phyloP scores from a whole-genome alignment of 148 eudicot species.

The Talinum fruticosum region DNA sequence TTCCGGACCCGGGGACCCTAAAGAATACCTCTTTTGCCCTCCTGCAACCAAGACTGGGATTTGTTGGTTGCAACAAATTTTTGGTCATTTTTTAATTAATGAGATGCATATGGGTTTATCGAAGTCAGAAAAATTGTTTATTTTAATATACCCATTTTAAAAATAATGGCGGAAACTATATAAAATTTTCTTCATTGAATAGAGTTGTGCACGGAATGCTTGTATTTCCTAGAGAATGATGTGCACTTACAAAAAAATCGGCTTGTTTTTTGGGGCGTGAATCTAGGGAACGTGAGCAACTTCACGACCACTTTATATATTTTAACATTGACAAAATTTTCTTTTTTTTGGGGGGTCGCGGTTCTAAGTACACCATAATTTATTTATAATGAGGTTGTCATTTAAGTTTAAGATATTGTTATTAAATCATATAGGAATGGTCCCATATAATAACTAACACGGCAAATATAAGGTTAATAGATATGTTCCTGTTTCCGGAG shows the following conservation, averaged over 20 bases:
- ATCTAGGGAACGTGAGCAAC: background rate
- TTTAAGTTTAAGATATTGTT: no score
- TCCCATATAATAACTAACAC: no score
- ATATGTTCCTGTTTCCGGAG: no score
- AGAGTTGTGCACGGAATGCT: background rate
- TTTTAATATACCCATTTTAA: background rate
- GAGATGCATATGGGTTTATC: conserved; percentile 17
- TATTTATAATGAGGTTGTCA: no score
- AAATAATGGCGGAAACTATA: background rate
- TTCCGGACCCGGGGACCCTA: no score
- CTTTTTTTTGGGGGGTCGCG: no score
- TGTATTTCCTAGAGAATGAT: background rate
- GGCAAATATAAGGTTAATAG: no score
- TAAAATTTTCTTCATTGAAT: background rate
- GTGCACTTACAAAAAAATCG: background rate
- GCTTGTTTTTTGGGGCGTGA: background rate
- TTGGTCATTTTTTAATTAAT: conserved; percentile 21
- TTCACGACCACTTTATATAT: background rate
- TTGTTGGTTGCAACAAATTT: conserved; percentile 26
- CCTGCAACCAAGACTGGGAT: conserved; percentile 19
- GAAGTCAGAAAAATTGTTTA: background rate
- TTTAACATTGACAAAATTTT: no score
- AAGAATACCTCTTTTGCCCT: conserved; percentile 10
- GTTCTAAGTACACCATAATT: no score
- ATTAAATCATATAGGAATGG: no score